These are phyloP conservation scores for Cardamine chenopodiifolia DNA, from an alignment of 345 rosid genomes.

Conservation along the genomic window DNA sequence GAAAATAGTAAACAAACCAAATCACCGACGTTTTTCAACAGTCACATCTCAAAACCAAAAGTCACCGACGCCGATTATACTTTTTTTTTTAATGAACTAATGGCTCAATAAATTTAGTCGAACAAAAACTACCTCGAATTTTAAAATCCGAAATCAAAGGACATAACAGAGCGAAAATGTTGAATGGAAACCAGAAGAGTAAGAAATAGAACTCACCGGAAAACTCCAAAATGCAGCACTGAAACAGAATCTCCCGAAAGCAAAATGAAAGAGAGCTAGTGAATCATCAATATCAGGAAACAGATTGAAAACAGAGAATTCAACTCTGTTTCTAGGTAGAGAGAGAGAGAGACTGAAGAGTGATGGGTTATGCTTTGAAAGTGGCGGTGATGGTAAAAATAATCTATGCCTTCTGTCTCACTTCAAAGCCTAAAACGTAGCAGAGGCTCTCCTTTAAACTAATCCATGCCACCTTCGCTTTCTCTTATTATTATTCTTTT, in stretches of 20 bases:
- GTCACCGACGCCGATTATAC: constrained; percentile 37
- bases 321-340: constrained; percentile 30
- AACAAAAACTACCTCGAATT: neutral
- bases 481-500: neutral
- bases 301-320: constrained; percentile 2
- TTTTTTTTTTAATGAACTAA: neutral
- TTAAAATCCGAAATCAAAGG: no score
- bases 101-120: neutral
- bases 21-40: constrained; percentile 38
- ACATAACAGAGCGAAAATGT: neutral
- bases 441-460: constrained; percentile 47
- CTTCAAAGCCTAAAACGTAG: constrained; percentile 43
- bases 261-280: constrained; percentile 6
- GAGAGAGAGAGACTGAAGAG: constrained; percentile 4
- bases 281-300: constrained; percentile 8
- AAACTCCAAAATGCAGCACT: constrained; percentile 31
- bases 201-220: constrained; percentile 28
- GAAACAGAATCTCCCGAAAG: constrained; percentile 26
- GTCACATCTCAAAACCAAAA: constrained; percentile 24
- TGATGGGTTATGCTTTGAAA: constrained; percentile 39
- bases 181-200: neutral
- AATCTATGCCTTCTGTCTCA: constrained; percentile 42
- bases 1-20: neutral
- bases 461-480: constrained; percentile 27
- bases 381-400: constrained; percentile 34